phyloP scores from a whole-genome alignment of 2,329 filamentous ascomycete genomes.

The Claviceps spartinae region DNA sequence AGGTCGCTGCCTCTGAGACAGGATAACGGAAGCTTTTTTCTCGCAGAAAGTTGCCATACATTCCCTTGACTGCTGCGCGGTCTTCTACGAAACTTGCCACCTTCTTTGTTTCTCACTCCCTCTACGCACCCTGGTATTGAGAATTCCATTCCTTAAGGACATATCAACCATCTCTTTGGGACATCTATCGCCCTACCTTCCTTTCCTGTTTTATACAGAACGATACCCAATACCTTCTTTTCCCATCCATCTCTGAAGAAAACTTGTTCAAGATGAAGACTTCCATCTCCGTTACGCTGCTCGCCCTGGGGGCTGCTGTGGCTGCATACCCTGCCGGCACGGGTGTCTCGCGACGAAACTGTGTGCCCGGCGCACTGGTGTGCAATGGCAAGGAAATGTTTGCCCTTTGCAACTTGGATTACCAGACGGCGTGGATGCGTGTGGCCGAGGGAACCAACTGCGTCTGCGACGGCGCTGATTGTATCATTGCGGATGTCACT shows the following conservation, averaged over 20 bases:
- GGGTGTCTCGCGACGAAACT: background rate
- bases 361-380: background rate
- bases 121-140: background rate
- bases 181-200: too few relatives aligned
- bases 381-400: constrained; percentile 2
- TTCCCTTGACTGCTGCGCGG: too few relatives aligned
- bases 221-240: too few relatives aligned
- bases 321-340: constrained; percentile 1
- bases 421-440: background rate
- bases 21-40: too few relatives aligned
- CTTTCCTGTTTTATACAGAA: too few relatives aligned
- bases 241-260: too few relatives aligned
- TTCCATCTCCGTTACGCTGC: background rate
- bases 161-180: too few relatives aligned
- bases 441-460: constrained; percentile 1
- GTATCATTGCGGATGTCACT: background rate
- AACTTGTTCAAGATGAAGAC: background rate
- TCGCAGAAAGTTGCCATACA: too few relatives aligned
- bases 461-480: background rate
- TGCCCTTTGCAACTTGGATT: background rate
- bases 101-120: too few relatives aligned
- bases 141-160: background rate
- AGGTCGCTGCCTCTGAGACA: too few relatives aligned
- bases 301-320: background rate
- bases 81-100: too few relatives aligned